phyloP scores from a whole-genome alignment of 345 rosid species.

The Acer yangbiense region DNA sequence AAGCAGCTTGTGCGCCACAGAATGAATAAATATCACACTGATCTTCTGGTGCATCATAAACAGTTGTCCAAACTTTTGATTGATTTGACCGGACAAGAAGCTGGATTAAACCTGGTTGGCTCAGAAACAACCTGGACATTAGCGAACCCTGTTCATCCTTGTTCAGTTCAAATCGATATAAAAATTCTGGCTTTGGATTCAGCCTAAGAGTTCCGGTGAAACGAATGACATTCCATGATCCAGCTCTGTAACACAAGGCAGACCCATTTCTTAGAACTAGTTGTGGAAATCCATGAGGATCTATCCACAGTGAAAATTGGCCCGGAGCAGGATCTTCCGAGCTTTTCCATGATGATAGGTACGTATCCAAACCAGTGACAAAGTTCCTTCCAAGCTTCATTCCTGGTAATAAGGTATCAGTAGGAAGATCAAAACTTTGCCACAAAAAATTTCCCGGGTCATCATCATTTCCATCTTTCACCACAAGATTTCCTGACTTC shows the following conservation, averaged over 20 bases:
- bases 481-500: constrained; percentile 50
- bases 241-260: constrained; percentile 7
- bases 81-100: constrained; percentile 25
- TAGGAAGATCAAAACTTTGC: constrained; percentile 60
- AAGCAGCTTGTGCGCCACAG: constrained; percentile 47
- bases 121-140: constrained; percentile 14
- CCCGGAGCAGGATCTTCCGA: constrained; percentile 27
- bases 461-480: constrained; percentile 25
- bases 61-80: constrained; percentile 25
- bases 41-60: constrained; percentile 43
- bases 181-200: not conserved
- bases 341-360: constrained; percentile 37
- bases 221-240: constrained; percentile 38
- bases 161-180: not conserved
- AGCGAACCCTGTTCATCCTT: not conserved
- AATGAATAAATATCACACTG: constrained; percentile 44
- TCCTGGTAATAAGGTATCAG: constrained; percentile 46
- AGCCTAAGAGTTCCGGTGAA: constrained; percentile 27
- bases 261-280: constrained; percentile 15
- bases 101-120: constrained; percentile 26
- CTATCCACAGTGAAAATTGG: constrained; percentile 17
- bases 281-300: constrained; percentile 31
- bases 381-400: constrained; percentile 56
- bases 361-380: constrained; percentile 27
- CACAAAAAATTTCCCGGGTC: constrained; percentile 30